phyloP scores from a whole-genome alignment of 2,329 filamentous ascomycete genomes.

The Neopestalotiopsis clavispora region DNA sequence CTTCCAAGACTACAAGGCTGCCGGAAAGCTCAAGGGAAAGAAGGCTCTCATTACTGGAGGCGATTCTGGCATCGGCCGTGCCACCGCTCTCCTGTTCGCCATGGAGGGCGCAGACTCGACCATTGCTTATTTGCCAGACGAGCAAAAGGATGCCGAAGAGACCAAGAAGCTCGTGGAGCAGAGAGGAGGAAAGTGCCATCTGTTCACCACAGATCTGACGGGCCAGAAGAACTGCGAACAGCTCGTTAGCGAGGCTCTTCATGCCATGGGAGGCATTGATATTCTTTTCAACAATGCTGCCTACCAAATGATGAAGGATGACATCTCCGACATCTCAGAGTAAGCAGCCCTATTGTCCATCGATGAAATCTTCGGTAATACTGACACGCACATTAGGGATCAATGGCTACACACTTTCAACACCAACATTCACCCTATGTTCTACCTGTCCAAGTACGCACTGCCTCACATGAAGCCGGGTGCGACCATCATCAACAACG shows the following conservation, averaged over 20 bases:
- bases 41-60: slow-evolving; percentile 82
- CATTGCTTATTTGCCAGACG: slow-evolving; percentile 76
- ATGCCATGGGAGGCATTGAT: slow-evolving; percentile 71
- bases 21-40: slow-evolving; percentile 76
- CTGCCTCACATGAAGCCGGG: slow-evolving; percentile 78
- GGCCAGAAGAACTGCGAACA: slow-evolving; percentile 71
- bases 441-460: slow-evolving; percentile 79
- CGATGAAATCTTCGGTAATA: not conserved
- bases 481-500: slow-evolving; percentile 82
- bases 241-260: slow-evolving; percentile 68
- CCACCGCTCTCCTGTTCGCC: slow-evolving; percentile 77
- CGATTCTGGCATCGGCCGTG: slow-evolving; percentile 79
- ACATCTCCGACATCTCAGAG: slow-evolving; percentile 75
- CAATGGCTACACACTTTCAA: slow-evolving; percentile 83
- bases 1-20: slow-evolving; percentile 73
- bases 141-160: slow-evolving; percentile 76
- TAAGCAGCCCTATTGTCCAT: slow-evolving; percentile 40
- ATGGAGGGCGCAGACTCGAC: slow-evolving; percentile 79
- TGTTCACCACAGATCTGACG: slow-evolving; percentile 68
- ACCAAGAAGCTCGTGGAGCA: slow-evolving; percentile 74
- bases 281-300: slow-evolving; percentile 78
- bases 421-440: slow-evolving; percentile 83
- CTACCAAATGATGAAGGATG: slow-evolving; percentile 74
- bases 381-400: slow-evolving; percentile 50
- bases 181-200: slow-evolving; percentile 67